phyloP scores from a whole-genome alignment of 495 filamentous ascomycete genomes.

The Neurospora sp. region DNA sequence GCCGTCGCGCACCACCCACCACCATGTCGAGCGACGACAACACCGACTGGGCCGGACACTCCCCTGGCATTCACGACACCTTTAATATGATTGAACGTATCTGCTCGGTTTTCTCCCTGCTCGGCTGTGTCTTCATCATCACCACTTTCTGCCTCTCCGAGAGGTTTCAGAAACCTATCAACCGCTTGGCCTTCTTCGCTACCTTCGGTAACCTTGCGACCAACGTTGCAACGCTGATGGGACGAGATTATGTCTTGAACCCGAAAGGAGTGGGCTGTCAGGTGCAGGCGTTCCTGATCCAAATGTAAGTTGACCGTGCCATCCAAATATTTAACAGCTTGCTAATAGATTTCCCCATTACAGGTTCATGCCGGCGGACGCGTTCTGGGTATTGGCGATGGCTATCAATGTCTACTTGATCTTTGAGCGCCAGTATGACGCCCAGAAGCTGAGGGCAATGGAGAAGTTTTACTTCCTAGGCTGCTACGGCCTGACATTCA shows the following conservation, averaged over 20 bases:
- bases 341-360: neutral
- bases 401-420: slow-evolving; percentile 81
- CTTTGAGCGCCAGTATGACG: slow-evolving; percentile 68
- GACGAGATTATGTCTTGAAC: slow-evolving; percentile 43
- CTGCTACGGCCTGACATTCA: slow-evolving; percentile 70
- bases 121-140: slow-evolving; percentile 66
- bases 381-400: slow-evolving; percentile 76
- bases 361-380: slow-evolving; percentile 74
- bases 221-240: slow-evolving; percentile 70
- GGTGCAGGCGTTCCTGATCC: slow-evolving; percentile 62
- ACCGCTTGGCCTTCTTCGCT: slow-evolving; percentile 76
- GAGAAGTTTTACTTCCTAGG: slow-evolving; percentile 62
- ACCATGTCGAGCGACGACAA: neutral
- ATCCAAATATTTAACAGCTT: neutral
- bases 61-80: slow-evolving; percentile 16
- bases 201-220: slow-evolving; percentile 76
- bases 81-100: slow-evolving; percentile 56
- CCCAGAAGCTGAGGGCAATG: slow-evolving; percentile 53
- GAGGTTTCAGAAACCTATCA: slow-evolving; percentile 72
- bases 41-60: neutral
- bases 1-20: neutral
- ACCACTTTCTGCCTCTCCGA: slow-evolving; percentile 53
- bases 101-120: slow-evolving; percentile 59
- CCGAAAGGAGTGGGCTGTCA: slow-evolving; percentile 51
- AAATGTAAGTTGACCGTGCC: slow-evolving; percentile 46